A percentile compares a stretch with the other conserved stretches of the same genome.
Evolutionary conservation across 2,329 filamentous ascomycete species (phyloP).

Genomic region (Ramichloridium luteum): DNA sequence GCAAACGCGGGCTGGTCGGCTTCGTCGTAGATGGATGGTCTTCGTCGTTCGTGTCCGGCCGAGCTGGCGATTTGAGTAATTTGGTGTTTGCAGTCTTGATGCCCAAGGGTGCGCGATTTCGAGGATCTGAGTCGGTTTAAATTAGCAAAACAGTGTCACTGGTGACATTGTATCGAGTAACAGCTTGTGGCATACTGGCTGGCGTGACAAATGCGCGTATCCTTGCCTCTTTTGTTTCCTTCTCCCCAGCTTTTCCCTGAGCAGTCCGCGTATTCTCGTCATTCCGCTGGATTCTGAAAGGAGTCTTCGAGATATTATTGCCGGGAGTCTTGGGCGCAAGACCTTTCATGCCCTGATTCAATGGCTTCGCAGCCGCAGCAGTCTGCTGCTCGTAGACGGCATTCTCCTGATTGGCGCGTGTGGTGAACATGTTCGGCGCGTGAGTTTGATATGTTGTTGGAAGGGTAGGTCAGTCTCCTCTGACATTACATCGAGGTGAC

Average conservation of each 20-base stretch:
- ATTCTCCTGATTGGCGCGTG: constrained; percentile 74
- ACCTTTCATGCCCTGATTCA: constrained; percentile 51
- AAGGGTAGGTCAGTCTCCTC: constrained; percentile 16
- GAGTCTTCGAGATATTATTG: constrained; percentile 62
- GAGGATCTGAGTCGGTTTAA: too few relatives aligned
- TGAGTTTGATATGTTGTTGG: constrained; percentile 24
- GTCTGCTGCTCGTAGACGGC: constrained; percentile 63
- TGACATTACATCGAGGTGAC: too few relatives aligned
- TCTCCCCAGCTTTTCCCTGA: constrained; percentile 46
- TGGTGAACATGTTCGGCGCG: constrained; percentile 54
- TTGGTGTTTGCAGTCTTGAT: constrained; percentile 97
- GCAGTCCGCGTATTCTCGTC: constrained; percentile 70
- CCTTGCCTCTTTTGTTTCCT: constrained; percentile 40
- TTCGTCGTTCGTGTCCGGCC: constrained; percentile 30
- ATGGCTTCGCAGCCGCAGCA: constrained; percentile 56
- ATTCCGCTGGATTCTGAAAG: constrained; percentile 58
- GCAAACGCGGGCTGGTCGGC: constrained; percentile 45
- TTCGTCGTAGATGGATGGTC: constrained; percentile 31
- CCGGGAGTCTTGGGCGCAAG: constrained; percentile 67
- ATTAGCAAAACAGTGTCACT: too few relatives aligned
- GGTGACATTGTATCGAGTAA: constrained; percentile 2
- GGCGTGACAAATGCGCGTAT: constrained; percentile 62
- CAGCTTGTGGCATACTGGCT: constrained; percentile 44
- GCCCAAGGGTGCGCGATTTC: constrained; percentile 68
- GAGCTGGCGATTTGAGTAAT: too few relatives aligned